Conservation (phyloP, 148 eudicot species). For the Rhododendron griersonianum region DNA sequence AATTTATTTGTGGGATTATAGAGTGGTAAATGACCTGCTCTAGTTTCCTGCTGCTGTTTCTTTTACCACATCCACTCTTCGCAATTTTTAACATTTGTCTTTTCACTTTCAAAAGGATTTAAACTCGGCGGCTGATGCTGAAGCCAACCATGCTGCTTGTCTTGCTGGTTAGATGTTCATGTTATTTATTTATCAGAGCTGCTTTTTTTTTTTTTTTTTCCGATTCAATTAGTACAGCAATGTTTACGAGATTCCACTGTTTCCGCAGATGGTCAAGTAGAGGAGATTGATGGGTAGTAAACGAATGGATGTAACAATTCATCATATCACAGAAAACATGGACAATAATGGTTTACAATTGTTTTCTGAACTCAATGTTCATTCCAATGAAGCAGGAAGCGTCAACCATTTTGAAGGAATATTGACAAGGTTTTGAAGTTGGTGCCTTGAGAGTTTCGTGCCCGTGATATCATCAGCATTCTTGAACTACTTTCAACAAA, state of each 20-base stretch:
- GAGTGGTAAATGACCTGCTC: not conserved
- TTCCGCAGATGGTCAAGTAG: slow-evolving; percentile 63
- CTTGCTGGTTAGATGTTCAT: slow-evolving; percentile 51
- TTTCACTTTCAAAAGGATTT: slow-evolving; percentile 38
- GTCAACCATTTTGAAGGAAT: not conserved
- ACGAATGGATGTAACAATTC: not conserved
- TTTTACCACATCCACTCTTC: not conserved
- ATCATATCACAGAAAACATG: not conserved
- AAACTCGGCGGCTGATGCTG: slow-evolving; percentile 80
- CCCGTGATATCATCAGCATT: not conserved
- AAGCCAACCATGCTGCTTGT: slow-evolving; percentile 63
- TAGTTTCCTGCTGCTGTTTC: not conserved
- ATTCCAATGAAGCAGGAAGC: not conserved
- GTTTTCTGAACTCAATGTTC: not conserved
- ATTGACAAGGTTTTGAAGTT: not conserved
- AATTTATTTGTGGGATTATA: not conserved
- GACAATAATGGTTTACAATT: not conserved
- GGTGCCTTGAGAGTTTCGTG: not conserved
- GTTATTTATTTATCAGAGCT: not conserved
- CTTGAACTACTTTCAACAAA: not conserved
- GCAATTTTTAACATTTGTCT: not conserved
- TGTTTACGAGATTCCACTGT: not conserved
- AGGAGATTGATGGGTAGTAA: slow-evolving; percentile 10
- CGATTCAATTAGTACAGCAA: not conserved
- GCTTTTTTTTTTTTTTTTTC: not conserved